Evolutionary conservation across 441 rosid genomes (phyloP).

Genomic region (Erodium trifolium): DNA sequence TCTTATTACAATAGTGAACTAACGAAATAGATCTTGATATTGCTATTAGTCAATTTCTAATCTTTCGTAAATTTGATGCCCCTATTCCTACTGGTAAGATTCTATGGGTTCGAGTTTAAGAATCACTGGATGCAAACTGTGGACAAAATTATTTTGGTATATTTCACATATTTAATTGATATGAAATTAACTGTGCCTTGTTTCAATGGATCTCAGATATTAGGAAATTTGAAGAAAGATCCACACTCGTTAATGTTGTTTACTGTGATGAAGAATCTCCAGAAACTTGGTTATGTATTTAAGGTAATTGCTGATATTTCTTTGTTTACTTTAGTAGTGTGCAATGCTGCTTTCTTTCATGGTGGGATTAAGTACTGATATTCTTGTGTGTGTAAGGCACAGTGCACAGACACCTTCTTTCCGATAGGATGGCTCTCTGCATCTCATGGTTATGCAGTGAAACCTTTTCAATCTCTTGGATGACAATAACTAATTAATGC

Average conservation of each 20-base stretch:
- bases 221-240: constrained; percentile 69
- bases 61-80: neutral
- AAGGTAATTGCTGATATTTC: constrained; percentile 39
- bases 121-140: neutral
- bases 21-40: neutral
- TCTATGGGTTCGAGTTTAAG: neutral
- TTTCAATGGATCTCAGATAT: constrained; percentile 45
- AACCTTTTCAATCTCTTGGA: neutral
- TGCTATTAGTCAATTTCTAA: neutral
- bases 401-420: neutral
- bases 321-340: neutral
- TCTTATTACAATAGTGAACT: neutral
- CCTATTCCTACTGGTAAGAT: neutral
- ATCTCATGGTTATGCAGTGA: neutral
- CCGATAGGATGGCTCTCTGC: neutral
- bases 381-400: neutral
- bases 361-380: neutral
- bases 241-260: constrained; percentile 66
- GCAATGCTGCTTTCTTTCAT: neutral
- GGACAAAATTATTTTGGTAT: constrained; percentile 9
- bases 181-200: constrained; percentile 12
- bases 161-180: constrained; percentile 5
- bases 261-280: constrained; percentile 73
- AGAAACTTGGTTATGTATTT: constrained; percentile 65
- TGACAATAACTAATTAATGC: neutral